A percentile compares a stretch with the other conserved stretches of the same genome.
phyloP scores from a whole-genome alignment of 305 asterid genomes.

The Ilex paraguariensis region DNA sequence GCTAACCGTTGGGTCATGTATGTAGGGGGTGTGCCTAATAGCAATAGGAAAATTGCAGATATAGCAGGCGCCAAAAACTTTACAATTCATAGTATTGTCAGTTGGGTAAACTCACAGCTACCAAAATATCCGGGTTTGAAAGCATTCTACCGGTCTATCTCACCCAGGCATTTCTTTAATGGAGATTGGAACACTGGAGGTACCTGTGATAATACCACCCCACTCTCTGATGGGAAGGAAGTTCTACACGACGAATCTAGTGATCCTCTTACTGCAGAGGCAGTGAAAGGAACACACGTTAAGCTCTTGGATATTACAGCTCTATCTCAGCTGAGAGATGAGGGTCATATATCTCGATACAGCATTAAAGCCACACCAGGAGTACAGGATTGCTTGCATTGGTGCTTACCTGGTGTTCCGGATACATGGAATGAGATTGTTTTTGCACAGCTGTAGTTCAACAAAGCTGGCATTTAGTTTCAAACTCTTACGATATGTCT shows the following conservation, averaged over 20 bases:
- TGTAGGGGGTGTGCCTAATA: conserved; percentile 61
- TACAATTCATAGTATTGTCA: conserved; percentile 55
- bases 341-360: conserved; percentile 88
- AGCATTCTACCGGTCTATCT: conserved; percentile 65
- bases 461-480: no score
- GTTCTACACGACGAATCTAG: conserved; percentile 63
- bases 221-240: conserved; percentile 58
- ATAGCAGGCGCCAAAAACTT: conserved; percentile 69
- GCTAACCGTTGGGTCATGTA: conserved; percentile 88
- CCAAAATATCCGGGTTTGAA: conserved; percentile 59
- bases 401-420: conserved; percentile 97
- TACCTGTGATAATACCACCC: conserved; percentile 82
- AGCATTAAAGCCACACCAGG: conserved; percentile 72
- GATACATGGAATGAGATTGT: conserved; percentile 94
- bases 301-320: conserved; percentile 70
- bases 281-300: conserved; percentile 63
- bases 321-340: conserved; percentile 80
- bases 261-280: conserved; percentile 64
- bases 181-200: conserved; percentile 99
- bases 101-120: conserved; percentile 78
- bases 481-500: no score
- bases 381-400: conserved; percentile 87
- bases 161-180: conserved; percentile 85
- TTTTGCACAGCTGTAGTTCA: conserved; percentile 47
- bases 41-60: conserved; percentile 44